These are phyloP conservation scores for Umbelopsis isabellina DNA, from an alignment of 192 early-diverging fungal genomes.

Conservation along the genomic window DNA sequence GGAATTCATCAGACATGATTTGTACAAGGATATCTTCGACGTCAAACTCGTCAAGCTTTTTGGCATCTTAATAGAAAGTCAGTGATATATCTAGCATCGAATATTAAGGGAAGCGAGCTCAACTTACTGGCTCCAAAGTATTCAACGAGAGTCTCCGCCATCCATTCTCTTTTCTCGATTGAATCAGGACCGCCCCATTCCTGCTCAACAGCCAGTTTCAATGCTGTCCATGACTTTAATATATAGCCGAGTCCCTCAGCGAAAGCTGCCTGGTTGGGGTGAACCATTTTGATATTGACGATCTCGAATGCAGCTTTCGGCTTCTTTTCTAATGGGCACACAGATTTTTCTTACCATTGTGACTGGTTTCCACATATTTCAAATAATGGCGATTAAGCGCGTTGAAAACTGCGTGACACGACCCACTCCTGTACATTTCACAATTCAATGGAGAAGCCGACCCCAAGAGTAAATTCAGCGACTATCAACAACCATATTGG, in stretches of 20 bases:
- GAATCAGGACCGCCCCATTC: slow-evolving; percentile 72
- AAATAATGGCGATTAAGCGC: not conserved
- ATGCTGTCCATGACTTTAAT: slow-evolving; percentile 70
- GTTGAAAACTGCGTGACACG: slow-evolving; percentile 2
- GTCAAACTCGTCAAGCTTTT: slow-evolving; percentile 53
- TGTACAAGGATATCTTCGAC: slow-evolving; percentile 57
- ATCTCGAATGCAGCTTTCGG: not conserved
- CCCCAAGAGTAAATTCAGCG: slow-evolving; percentile 37
- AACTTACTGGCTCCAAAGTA: slow-evolving; percentile 63
- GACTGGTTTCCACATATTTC: not conserved
- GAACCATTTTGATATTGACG: slow-evolving; percentile 22
- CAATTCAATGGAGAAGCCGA: slow-evolving; percentile 36
- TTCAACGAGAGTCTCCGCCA: slow-evolving; percentile 66
- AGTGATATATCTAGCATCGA: not conserved
- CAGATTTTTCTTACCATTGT: not conserved
- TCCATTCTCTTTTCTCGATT: slow-evolving; percentile 68
- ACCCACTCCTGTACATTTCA: not conserved
- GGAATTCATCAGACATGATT: slow-evolving; percentile 62
- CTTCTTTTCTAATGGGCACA: not conserved
- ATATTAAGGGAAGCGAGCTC: not conserved
- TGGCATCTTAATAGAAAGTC: slow-evolving; percentile 45
- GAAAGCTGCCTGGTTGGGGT: slow-evolving; percentile 57
- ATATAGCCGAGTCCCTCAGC: slow-evolving; percentile 65
- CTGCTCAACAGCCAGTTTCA: slow-evolving; percentile 70
- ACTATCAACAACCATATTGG: slow-evolving; percentile 35